phyloP scores from a whole-genome alignment of 2,329 filamentous ascomycete species.

The Aureobasidium sp. region DNA sequence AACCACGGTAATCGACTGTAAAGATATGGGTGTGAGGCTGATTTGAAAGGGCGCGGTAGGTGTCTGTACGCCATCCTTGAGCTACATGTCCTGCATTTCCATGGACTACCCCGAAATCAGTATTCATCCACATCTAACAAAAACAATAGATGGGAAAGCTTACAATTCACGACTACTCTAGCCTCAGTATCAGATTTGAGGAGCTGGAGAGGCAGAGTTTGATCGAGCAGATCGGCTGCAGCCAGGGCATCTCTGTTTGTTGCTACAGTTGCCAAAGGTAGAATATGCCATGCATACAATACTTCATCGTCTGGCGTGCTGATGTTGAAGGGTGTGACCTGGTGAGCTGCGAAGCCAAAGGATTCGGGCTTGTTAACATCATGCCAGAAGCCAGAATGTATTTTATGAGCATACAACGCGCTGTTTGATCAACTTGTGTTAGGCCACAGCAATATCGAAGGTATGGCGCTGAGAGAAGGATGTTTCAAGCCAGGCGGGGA shows the following conservation, averaged over 20 bases:
- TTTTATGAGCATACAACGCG: constrained; percentile 83
- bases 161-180: constrained; percentile 63
- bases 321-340: constrained; percentile 88
- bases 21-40: constrained; percentile 82
- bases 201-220: constrained; percentile 49
- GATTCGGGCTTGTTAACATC: constrained; percentile 80
- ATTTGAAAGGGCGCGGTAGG: constrained; percentile 80
- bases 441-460: background rate
- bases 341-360: constrained; percentile 89
- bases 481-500: background rate
- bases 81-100: constrained; percentile 90
- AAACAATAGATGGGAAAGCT: constrained; percentile 6
- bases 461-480: background rate
- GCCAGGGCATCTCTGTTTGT: constrained; percentile 71
- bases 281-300: constrained; percentile 91
- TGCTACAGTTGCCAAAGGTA: constrained; percentile 81
- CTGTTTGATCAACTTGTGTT: constrained; percentile 47
- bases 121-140: background rate
- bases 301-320: constrained; percentile 78
- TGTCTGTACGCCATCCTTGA: constrained; percentile 78
- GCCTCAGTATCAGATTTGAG: constrained; percentile 59
- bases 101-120: constrained; percentile 28
- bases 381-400: constrained; percentile 79
- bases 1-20: constrained; percentile 93
- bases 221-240: constrained; percentile 49